phyloP scores from a whole-genome alignment of 1,139 yeast genomes.

The Saccharomyces hybrid region DNA sequence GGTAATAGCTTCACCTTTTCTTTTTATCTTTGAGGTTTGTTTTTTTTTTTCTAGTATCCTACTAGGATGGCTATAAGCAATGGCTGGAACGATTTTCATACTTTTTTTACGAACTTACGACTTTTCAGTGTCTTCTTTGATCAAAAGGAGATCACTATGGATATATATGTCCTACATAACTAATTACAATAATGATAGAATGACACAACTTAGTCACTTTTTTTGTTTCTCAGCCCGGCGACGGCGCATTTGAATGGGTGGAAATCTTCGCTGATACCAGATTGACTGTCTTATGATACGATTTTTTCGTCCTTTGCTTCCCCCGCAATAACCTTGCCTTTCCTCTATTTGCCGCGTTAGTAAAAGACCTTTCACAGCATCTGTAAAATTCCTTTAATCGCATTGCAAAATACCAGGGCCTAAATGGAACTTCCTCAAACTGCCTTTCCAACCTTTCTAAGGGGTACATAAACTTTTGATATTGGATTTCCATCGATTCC shows the following conservation, averaged over 20 bases:
- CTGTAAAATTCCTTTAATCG: background rate
- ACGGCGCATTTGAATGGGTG: background rate
- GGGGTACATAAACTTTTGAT: background rate
- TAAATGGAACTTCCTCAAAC: background rate
- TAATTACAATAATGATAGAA: background rate
- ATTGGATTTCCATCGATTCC: background rate
- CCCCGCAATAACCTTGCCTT: background rate
- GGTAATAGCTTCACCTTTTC: background rate
- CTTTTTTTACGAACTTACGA: background rate
- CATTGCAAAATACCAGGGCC: background rate
- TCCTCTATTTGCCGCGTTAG: background rate
- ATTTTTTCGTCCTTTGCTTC: background rate
- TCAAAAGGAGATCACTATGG: background rate
- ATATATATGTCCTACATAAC: background rate
- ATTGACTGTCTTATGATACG: background rate
- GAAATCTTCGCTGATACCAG: background rate
- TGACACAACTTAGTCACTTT: background rate
- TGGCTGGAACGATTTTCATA: background rate
- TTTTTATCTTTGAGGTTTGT: background rate
- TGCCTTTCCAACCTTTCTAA: background rate
- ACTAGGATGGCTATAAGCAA: background rate
- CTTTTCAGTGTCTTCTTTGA: background rate
- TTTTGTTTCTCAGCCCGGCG: background rate
- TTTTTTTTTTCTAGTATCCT: background rate
- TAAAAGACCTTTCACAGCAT: background rate